Evolutionary conservation across 2,329 filamentous ascomycete species (phyloP).

Genomic region (Fusarium pseudoanthophilum): DNA sequence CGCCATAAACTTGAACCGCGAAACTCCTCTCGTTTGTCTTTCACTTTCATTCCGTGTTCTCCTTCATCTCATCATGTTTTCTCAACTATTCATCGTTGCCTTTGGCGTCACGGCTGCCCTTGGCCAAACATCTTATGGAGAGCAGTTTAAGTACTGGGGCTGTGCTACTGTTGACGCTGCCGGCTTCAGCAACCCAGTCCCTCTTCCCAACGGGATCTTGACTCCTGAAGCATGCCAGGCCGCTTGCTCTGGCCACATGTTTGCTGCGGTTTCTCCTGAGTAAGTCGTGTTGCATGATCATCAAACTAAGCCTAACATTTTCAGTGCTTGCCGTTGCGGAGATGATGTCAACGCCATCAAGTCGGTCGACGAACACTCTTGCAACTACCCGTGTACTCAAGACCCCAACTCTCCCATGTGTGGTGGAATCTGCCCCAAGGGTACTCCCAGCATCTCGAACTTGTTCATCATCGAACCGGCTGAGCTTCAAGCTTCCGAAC

Average conservation of each 20-base stretch:
- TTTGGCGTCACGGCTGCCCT: constrained; percentile 28
- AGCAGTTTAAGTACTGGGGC: constrained; percentile 41
- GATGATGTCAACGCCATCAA: constrained; percentile 47
- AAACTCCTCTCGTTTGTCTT: neutral
- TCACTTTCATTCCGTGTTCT: neutral
- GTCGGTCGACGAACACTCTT: constrained; percentile 44
- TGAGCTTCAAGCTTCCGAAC: constrained; percentile 11
- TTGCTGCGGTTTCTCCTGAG: constrained; percentile 46
- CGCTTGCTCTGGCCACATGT: constrained; percentile 33
- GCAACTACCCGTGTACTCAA: constrained; percentile 48
- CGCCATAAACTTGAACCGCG: neutral
- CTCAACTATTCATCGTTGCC: constrained; percentile 35
- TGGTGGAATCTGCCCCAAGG: constrained; percentile 47
- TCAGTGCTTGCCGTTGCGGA: constrained; percentile 51
- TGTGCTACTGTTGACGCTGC: constrained; percentile 36
- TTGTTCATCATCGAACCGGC: constrained; percentile 45
- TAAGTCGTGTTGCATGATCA: constrained; percentile 20
- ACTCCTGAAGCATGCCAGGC: constrained; percentile 34
- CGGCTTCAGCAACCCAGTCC: constrained; percentile 24
- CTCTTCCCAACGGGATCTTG: constrained; percentile 26
- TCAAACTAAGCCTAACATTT: constrained; percentile 2
- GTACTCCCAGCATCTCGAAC: constrained; percentile 46
- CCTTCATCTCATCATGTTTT: constrained; percentile 35
- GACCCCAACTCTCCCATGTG: constrained; percentile 47
- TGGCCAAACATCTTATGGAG: constrained; percentile 33